A percentile compares a stretch with the other conserved stretches of the same genome.
phyloP scores from a whole-genome alignment of 2,329 filamentous ascomycete genomes.

The Pseudocercospora fuligena region DNA sequence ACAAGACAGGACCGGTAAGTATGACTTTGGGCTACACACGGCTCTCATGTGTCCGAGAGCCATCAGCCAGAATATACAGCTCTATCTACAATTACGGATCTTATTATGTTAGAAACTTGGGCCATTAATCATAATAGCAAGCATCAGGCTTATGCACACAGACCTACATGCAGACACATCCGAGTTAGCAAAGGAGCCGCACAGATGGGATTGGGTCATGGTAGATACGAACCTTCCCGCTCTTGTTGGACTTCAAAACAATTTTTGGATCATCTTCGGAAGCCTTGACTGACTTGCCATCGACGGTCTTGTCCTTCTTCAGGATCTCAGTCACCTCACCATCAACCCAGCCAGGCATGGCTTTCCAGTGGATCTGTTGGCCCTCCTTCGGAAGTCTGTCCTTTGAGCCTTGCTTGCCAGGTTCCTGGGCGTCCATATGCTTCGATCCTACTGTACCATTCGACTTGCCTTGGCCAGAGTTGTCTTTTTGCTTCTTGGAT shows the following conservation, averaged over 20 bases:
- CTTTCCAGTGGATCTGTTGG: constrained; percentile 50
- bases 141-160: constrained; percentile 51
- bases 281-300: constrained; percentile 49
- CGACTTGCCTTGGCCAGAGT: constrained; percentile 26
- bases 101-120: background rate
- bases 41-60: no score
- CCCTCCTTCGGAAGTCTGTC: constrained; percentile 48
- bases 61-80: background rate
- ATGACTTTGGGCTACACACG: no score
- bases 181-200: background rate
- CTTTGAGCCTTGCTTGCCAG: constrained; percentile 39
- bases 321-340: constrained; percentile 51
- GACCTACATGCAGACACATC: background rate
- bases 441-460: constrained; percentile 37
- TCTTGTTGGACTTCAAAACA: constrained; percentile 46
- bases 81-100: background rate
- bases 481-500: constrained; percentile 44
- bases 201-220: no score
- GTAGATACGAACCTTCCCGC: constrained; percentile 42
- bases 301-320: constrained; percentile 47
- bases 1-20: no score
- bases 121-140: constrained; percentile 47
- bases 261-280: constrained; percentile 50
- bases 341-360: constrained; percentile 46
- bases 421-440: constrained; percentile 38